Evolutionary conservation across 192 early-diverging fungal genomes (phyloP).

Genomic region (Entophlyctis luteolus): DNA sequence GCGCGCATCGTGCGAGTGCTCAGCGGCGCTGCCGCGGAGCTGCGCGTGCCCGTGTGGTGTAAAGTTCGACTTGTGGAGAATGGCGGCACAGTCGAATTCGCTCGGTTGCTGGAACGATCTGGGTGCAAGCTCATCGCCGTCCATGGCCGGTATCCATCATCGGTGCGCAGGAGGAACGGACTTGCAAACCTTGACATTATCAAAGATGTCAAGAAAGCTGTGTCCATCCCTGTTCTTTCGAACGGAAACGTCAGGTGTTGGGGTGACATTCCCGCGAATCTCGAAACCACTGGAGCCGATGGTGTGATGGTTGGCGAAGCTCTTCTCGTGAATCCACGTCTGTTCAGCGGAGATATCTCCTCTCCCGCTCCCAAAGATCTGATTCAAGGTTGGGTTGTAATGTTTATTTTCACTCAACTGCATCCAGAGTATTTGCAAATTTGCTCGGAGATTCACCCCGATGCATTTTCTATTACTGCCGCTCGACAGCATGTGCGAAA

Average conservation of each 20-base stretch:
- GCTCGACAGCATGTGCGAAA: conserved; percentile 15
- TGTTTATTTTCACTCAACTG: not conserved
- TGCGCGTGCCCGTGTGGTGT: conserved; percentile 11
- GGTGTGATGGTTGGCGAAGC: conserved; percentile 26
- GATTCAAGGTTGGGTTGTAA: conserved; percentile 1
- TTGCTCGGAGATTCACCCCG: not conserved
- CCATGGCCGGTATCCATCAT: conserved; percentile 9
- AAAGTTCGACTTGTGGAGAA: conserved; percentile 15
- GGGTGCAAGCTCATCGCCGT: conserved; percentile 8
- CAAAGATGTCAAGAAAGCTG: not conserved
- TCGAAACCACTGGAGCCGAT: conserved; percentile 9
- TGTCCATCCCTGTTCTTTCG: conserved; percentile 4
- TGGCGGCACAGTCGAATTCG: not conserved
- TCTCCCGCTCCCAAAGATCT: not conserved
- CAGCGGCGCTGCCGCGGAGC: not conserved
- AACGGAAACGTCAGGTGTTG: conserved; percentile 13
- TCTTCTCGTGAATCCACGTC: conserved; percentile 13
- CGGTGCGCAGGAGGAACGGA: conserved; percentile 1
- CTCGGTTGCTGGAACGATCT: not conserved
- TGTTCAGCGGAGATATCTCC: conserved; percentile 14
- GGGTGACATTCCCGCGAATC: not conserved
- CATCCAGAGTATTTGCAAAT: conserved; percentile 4
- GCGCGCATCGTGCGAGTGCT: conserved; percentile 1
- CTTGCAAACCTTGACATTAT: not conserved
- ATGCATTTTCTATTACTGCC: conserved; percentile 8